Conservation (phyloP, 2,329 filamentous ascomycete genomes). For the Exophiala sp. region DNA sequence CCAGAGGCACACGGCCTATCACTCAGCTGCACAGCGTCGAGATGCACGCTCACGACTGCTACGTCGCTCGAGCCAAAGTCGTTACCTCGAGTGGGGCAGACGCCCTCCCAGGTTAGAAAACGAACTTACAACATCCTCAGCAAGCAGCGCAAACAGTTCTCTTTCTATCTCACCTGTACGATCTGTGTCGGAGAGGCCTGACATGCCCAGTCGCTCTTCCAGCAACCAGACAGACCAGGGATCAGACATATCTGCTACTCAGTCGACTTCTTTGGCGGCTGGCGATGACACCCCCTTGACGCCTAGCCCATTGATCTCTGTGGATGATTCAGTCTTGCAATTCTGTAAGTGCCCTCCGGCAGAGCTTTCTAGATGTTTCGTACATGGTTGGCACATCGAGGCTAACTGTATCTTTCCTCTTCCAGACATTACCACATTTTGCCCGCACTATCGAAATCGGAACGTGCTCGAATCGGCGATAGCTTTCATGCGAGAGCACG, state of each 20-base stretch:
- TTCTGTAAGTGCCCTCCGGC: conserved; percentile 15
- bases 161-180: conserved; percentile 18
- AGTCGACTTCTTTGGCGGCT: background rate
- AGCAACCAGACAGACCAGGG: conserved; percentile 6
- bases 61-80: conserved; percentile 18
- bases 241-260: conserved; percentile 5
- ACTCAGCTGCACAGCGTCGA: conserved; percentile 26
- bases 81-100: conserved; percentile 25
- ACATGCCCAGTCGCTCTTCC: conserved; percentile 1
- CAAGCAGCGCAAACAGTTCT: conserved; percentile 18
- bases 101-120: conserved; percentile 4
- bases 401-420: background rate
- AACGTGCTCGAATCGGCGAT: conserved; percentile 10
- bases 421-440: conserved; percentile 13
- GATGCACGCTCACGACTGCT: conserved; percentile 23
- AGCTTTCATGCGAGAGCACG: conserved; percentile 19
- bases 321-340: conserved; percentile 13
- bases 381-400: background rate
- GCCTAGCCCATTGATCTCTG: background rate
- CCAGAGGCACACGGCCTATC: conserved; percentile 27
- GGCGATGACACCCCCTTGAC: conserved; percentile 1
- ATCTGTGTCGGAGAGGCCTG: conserved; percentile 2
- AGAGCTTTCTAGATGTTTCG: background rate
- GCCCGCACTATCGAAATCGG: conserved; percentile 7
- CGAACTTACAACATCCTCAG: conserved; percentile 15